Evolutionary conservation across 108 stramenopile genomes (phyloP).

Genomic region (Epipyxis sp.): DNA sequence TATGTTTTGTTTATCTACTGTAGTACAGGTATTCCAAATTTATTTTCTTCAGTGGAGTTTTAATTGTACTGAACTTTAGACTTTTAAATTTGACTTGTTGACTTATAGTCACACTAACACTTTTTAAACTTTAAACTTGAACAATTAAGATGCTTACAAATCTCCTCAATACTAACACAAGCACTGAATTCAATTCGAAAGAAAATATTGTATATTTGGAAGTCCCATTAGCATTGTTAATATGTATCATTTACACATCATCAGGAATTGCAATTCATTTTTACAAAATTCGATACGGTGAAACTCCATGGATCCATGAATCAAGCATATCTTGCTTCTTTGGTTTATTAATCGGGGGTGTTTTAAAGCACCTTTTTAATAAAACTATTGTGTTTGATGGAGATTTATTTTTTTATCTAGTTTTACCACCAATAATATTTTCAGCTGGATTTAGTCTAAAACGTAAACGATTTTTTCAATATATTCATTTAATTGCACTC

Average conservation of each 20-base stretch:
- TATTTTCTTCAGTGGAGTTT: no score
- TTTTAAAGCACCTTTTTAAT: background rate
- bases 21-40: no score
- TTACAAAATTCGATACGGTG: background rate
- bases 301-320: conserved; percentile 6
- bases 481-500: conserved; percentile 49
- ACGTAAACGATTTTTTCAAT: conserved; percentile 52
- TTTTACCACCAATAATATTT: conserved; percentile 58
- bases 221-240: background rate
- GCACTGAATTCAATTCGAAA: no score
- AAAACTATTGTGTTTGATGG: conserved; percentile 29
- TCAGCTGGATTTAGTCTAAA: conserved; percentile 49
- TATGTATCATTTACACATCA: background rate
- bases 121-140: no score
- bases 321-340: background rate
- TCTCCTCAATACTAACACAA: no score
- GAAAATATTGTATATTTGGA: background rate
- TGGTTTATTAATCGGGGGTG: background rate
- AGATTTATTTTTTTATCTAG: conserved; percentile 55
- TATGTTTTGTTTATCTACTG: no score
- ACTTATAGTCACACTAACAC: no score
- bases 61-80: no score
- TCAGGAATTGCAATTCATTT: background rate
- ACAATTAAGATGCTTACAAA: no score
- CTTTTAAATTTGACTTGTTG: no score